Base-by-base conservation (phyloP, 2,329 filamentous ascomycete genomes). In the Aureobasidium sp. region DNA sequence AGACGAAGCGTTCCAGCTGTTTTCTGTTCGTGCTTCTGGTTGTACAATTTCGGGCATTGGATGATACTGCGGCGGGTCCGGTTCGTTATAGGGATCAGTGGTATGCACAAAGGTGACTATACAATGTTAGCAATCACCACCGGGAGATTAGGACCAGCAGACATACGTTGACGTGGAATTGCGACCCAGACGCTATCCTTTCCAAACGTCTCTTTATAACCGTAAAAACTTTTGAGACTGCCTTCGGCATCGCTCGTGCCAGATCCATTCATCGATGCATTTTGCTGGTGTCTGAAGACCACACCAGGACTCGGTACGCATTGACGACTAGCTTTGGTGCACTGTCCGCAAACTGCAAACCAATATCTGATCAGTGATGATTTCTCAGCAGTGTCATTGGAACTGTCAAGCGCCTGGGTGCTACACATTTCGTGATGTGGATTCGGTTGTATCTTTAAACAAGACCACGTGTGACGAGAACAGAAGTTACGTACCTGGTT, bases 201-300 rank as follows among this genome's bases (percentile, higher is more conserved):
- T 55, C 77, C 72, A 60, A 84, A 84, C 2, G 80, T 83, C 66
- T 84, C 81, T 62, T 81, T 82, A 66, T 84, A 84, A 21, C 79
- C 79, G 63, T 83, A 84, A 64, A 84, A 84, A 16, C 78, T 76
- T 56, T 79, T 79, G 56, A 84, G 67, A 45, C 70, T 72, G 30
- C 72, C 74, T 38, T 73, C 70, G 21, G 66, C 64, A 16, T 64
- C 65, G 4, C 71, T 70, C 8, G 71, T 70, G 12, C 69, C 68
- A 32, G 65, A 62, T 44, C 77, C 75, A 55, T 84, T 84, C 80
- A 84, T 81, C 17, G 80, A 83, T 25, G 81, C 80, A 74, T 85
- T 85, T 67, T 85, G 81, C 62, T 85, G 81, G 65, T 85, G 82
- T 53, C 81, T 78, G 61, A 84, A 85, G 39, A 83, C 79, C 60